Base-by-base conservation (phyloP, 2,329 filamentous ascomycete genomes). In the Ceratocystis colombiana region DNA sequence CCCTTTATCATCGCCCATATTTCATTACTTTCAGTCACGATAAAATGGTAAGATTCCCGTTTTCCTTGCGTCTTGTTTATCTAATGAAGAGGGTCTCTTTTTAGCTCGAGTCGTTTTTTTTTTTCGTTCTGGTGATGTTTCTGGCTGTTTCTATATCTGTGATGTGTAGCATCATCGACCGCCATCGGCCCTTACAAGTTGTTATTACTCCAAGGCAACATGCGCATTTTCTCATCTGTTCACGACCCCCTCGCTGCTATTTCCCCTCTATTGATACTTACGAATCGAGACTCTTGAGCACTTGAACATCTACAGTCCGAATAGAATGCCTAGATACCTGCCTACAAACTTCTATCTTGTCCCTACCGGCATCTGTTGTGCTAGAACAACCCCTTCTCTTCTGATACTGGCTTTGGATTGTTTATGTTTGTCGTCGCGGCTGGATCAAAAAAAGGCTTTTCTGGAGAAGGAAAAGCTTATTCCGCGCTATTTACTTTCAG, bases 41-140 rank as follows among this genome's bases (percentile, higher is more conserved):
- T 17, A 63, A 20, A 33, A 63, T 63, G 61, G 61, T 63, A 41
- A 63, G 61, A 41, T 30, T 15, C 55, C 8, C 20, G 5, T 37
- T 50, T 22, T 37, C 44, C 6, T 45, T 50, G 46, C 25, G 17
- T 17, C 17, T n/a, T 46, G 44, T 50, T 33, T 48, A 6, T 63
- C 61, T 63, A 50, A 63, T 48, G 22, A 37, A 15, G 55, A 33
- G 55, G 25, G 15, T n/a, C 7, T 59, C 55, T 10, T 28, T 59
- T 7, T 63, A 46, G 44, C 61, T 17, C 8, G 37, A 10, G 10
- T 62, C 28, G 10, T 20, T 30, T n/a, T 50, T 22, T 25, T 25
- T 46, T 17, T 22, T 41, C 10, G 37, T 15, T 20, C 2, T 33
- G 41, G 7, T 44, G 25, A 30, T 63, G 61, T 48, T 63, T 46